Percentiles rank a stretch among this genome's conserved stretches.
Conservation (phyloP, 1,284 basidiomycete species). For the Porodaedalea pini region DNA sequence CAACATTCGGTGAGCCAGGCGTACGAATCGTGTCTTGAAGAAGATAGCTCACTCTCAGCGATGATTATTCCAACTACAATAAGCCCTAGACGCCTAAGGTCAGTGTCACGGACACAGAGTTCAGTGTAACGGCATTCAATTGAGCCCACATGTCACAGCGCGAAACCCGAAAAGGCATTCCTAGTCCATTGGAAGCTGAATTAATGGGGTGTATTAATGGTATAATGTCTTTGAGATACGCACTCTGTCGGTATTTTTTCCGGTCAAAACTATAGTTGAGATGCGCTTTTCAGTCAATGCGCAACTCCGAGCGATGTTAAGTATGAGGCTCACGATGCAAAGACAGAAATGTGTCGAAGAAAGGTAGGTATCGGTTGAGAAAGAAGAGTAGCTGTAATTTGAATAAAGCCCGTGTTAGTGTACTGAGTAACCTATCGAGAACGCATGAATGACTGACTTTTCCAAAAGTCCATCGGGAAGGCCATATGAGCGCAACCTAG, state of each 20-base stretch:
- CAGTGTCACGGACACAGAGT: neutral
- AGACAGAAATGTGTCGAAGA: constrained; percentile 18
- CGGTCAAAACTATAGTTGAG: constrained; percentile 5
- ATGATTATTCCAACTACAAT: constrained; percentile 18
- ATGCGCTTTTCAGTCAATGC: neutral
- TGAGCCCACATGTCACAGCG: constrained; percentile 14
- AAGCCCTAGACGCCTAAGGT: constrained; percentile 2
- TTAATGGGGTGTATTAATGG: neutral
- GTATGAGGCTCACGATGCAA: constrained; percentile 12
- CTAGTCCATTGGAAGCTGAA: neutral
- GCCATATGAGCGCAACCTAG: constrained; percentile 15
- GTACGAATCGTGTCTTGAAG: neutral
- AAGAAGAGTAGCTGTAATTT: constrained; percentile 13
- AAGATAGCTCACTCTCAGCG: constrained; percentile 9
- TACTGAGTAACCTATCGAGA: neutral
- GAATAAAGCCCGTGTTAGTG: neutral
- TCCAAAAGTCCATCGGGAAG: constrained; percentile 16
- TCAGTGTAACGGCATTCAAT: neutral
- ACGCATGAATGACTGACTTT: neutral
- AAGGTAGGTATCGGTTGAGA: constrained; percentile 20
- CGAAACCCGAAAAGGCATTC: constrained; percentile 17
- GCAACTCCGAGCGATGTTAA: neutral
- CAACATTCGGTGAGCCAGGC: neutral
- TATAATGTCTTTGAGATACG: neutral
- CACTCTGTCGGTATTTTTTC: constrained; percentile 16